phyloP scores from a whole-genome alignment of 768 basidiomycete genomes.

The Kwoniella dendrophila region DNA sequence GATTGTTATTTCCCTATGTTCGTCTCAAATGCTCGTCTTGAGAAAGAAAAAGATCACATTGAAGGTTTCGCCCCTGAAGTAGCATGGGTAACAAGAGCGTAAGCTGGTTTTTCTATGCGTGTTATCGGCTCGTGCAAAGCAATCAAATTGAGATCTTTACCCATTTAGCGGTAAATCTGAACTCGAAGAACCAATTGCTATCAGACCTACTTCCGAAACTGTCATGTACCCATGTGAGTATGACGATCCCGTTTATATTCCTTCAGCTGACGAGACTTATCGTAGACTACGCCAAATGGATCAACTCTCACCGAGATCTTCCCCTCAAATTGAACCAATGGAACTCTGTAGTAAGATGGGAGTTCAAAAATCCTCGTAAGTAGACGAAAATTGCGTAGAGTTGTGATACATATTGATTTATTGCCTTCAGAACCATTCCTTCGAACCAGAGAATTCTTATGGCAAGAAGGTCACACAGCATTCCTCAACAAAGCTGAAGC shows the following conservation, averaged over 20 bases:
- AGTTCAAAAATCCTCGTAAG: conserved; percentile 97
- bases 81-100: conserved; percentile 99
- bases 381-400: conserved; percentile 15
- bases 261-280: conserved; percentile 1
- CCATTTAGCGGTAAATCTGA: conserved; percentile 77
- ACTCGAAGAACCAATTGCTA: conserved; percentile 94
- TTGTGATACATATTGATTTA: too few relatives aligned
- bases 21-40: conserved; percentile 84
- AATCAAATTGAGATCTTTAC: too few relatives aligned
- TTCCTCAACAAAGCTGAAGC: conserved; percentile 86
- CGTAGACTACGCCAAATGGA: conserved; percentile 97
- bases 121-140: not conserved
- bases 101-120: conserved; percentile 53
- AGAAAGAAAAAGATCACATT: conserved; percentile 96
- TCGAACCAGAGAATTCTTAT: conserved; percentile 98
- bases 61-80: conserved; percentile 99
- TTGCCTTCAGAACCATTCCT: conserved; percentile 81
- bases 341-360: conserved; percentile 99
- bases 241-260: not conserved
- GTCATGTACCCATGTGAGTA: conserved; percentile 96
- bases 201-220: conserved; percentile 97
- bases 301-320: conserved; percentile 93
- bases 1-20: conserved; percentile 99
- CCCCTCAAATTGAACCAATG: conserved; percentile 97
- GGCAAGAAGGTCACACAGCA: conserved; percentile 99